Evolutionary conservation across 805 yeast genomes (phyloP).

Genomic region (Cyberlindnera nakhonratchasimensis): DNA sequence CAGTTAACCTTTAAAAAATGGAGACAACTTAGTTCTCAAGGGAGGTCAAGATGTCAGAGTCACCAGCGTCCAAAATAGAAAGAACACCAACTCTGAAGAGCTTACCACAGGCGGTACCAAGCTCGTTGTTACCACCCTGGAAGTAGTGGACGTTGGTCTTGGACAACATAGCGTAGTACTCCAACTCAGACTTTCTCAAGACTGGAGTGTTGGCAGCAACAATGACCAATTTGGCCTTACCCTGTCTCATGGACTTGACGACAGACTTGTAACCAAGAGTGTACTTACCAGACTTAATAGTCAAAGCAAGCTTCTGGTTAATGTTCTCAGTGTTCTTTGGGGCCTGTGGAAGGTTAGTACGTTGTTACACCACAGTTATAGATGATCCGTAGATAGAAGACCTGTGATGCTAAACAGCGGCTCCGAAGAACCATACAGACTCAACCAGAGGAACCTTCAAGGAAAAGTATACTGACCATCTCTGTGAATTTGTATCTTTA

Average conservation of each 20-base stretch:
- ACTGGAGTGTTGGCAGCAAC: conserved; percentile 99
- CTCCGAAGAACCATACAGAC: neutral
- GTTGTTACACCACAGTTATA: no score
- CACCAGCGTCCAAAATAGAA: conserved; percentile 97
- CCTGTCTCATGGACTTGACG: conserved; percentile 96
- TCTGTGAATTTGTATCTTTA: conserved; percentile 65
- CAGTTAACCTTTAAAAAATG: conserved; percentile 2
- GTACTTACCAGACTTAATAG: conserved; percentile 98
- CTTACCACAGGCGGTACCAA: conserved; percentile 99
- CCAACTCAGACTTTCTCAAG: conserved; percentile 99
- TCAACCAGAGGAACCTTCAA: neutral
- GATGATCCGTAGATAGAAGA: no score
- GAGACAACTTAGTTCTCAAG: conserved; percentile 21
- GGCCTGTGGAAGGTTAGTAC: conserved; percentile 66
- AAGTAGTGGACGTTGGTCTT: conserved; percentile 96
- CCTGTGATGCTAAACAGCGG: no score
- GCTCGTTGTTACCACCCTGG: conserved; percentile 99
- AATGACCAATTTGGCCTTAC: conserved; percentile 97
- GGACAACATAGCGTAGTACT: conserved; percentile 99
- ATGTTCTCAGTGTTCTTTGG: conserved; percentile 93
- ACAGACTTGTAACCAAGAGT: conserved; percentile 99
- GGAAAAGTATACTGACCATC: conserved; percentile 79
- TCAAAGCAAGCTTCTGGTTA: conserved; percentile 97
- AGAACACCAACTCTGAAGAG: conserved; percentile 99
- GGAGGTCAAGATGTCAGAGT: conserved; percentile 92